phyloP scores from a whole-genome alignment of 2,329 filamentous ascomycete species.

The Fusarium udum region DNA sequence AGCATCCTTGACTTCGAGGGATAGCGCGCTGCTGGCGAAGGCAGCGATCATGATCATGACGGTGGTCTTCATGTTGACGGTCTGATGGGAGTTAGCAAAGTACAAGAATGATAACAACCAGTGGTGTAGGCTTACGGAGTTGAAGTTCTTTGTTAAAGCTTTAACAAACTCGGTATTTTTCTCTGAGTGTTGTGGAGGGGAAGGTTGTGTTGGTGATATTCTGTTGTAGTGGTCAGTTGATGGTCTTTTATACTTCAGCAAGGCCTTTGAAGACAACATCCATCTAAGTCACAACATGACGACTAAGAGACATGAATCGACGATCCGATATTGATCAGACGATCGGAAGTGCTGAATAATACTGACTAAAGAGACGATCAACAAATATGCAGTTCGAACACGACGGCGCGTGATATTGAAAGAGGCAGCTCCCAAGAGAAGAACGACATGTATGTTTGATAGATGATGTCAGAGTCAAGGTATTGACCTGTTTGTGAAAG shows the following conservation, averaged over 20 bases:
- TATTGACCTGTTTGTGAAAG: fast-evolving
- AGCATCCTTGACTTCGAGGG: background rate
- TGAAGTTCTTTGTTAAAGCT: fast-evolving
- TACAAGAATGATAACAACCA: fast-evolving
- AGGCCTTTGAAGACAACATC: fast-evolving
- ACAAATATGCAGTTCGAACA: background rate
- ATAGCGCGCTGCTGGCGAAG: background rate
- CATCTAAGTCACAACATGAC: fast-evolving
- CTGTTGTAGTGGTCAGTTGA: fast-evolving
- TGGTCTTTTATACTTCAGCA: background rate
- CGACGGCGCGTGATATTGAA: background rate
- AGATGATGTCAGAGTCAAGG: fast-evolving
- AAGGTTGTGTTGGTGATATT: background rate
- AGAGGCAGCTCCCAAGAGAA: background rate
- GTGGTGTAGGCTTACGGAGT: fast-evolving
- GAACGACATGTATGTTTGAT: fast-evolving
- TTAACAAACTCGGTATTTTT: fast-evolving
- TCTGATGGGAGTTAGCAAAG: background rate
- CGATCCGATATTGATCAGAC: fast-evolving
- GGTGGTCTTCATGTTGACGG: background rate
- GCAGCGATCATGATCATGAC: background rate
- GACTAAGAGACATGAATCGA: fast-evolving
- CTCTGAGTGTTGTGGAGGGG: background rate
- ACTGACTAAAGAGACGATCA: background rate
- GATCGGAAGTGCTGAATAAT: background rate